A percentile compares a stretch with the other conserved stretches of the same genome.
Conservation (phyloP, 768 basidiomycete species). For the Naganishia onofrii region DNA sequence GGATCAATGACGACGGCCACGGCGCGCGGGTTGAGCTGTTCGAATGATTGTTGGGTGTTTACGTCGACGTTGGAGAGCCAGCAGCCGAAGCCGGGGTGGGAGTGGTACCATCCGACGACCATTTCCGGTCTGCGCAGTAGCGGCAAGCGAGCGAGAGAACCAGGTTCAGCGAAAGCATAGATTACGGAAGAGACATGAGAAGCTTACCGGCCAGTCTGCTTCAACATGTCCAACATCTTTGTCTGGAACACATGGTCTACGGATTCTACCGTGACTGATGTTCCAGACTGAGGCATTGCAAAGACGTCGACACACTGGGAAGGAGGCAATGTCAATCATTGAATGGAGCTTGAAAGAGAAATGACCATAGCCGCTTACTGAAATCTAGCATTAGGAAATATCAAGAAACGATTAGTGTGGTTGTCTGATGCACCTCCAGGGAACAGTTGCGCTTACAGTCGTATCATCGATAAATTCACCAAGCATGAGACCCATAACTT, state of each 20-base stretch:
- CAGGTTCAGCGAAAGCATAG: not conserved
- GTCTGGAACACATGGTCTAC: slow-evolving; percentile 98
- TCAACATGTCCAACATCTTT: slow-evolving; percentile 98
- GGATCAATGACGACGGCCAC: slow-evolving; percentile 98
- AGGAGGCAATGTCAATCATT: not conserved
- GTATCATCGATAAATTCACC: slow-evolving; percentile 97
- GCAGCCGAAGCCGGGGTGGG: slow-evolving; percentile 98
- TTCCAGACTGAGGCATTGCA: slow-evolving; percentile 98
- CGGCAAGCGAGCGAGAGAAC: not conserved
- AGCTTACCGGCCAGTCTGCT: slow-evolving; percentile 78
- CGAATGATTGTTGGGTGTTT: slow-evolving; percentile 99
- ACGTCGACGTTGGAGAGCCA: slow-evolving; percentile 99
- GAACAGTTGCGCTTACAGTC: slow-evolving; percentile 49
- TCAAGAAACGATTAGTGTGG: not conserved
- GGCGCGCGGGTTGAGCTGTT: slow-evolving; percentile 84
- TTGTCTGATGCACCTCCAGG: no score
- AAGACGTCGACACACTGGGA: slow-evolving; percentile 90
- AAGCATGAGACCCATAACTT: slow-evolving; percentile 92
- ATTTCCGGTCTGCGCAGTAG: slow-evolving; percentile 83
- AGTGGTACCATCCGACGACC: slow-evolving; percentile 99
- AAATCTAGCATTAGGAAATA: not conserved
- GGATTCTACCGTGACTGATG: slow-evolving; percentile 94
- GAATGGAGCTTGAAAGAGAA: not conserved
- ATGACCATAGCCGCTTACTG: not conserved
- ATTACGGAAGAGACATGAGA: not conserved